phyloP scores from a whole-genome alignment of 257 asterid genomes.

The Linaria vulgaris region DNA sequence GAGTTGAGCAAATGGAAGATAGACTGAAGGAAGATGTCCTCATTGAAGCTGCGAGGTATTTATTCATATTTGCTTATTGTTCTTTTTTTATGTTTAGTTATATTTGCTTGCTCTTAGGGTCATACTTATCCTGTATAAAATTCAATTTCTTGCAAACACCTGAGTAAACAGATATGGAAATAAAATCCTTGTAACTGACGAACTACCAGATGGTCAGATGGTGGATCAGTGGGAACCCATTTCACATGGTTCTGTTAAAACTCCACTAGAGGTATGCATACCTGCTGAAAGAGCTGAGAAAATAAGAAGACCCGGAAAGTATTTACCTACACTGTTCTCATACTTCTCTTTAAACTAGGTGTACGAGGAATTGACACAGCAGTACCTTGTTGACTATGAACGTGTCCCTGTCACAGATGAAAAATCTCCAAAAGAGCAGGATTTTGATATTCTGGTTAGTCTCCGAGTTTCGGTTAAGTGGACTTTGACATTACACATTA shows the following conservation, averaged over 20 bases:
- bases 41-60: conserved; percentile 83
- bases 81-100: conserved; percentile 10
- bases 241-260: conserved; percentile 71
- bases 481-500: conserved; percentile 20
- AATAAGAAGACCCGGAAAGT: conserved; percentile 11
- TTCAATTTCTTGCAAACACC: conserved; percentile 27
- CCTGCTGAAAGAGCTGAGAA: conserved; percentile 11
- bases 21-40: conserved; percentile 90
- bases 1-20: conserved; percentile 99
- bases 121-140: conserved; percentile 17
- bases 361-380: conserved; percentile 72
- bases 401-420: conserved; percentile 97
- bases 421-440: conserved; percentile 96
- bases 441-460: conserved; percentile 90
- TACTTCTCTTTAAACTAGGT: conserved; percentile 58
- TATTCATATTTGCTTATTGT: conserved; percentile 16
- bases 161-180: conserved; percentile 81
- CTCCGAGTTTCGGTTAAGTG: conserved; percentile 21
- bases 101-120: conserved; percentile 12
- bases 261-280: conserved; percentile 81
- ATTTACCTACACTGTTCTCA: conserved; percentile 29
- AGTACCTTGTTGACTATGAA: conserved; percentile 88
- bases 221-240: conserved; percentile 99
- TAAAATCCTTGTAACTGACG: conserved; percentile 97
- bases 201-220: conserved; percentile 99